Conservation (phyloP, 2,329 filamentous ascomycete species). For the Aureobasidium mangrovei region DNA sequence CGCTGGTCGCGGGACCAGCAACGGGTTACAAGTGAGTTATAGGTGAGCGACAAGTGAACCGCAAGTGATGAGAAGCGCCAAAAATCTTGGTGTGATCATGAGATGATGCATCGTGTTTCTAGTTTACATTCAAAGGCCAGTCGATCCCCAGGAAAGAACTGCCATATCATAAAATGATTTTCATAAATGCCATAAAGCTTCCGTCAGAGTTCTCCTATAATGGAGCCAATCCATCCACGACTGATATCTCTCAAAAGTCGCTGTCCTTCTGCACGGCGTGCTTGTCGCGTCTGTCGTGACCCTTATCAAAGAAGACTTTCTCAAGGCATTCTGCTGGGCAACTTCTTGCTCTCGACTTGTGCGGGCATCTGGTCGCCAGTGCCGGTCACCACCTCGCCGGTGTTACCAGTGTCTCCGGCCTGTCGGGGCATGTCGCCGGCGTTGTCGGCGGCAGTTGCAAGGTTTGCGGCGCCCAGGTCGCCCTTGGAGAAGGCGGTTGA, state of each 20-base stretch:
- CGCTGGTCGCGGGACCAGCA: too few relatives aligned
- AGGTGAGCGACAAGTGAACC: too few relatives aligned
- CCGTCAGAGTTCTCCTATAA: too few relatives aligned
- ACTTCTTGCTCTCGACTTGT: constrained; percentile 32
- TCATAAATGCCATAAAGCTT: too few relatives aligned
- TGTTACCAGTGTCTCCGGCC: constrained; percentile 25
- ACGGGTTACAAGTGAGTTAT: too few relatives aligned
- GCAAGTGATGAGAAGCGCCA: too few relatives aligned
- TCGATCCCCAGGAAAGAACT: too few relatives aligned
- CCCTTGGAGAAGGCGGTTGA: constrained; percentile 28
- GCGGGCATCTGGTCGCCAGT: constrained; percentile 28
- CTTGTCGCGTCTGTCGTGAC: constrained; percentile 31
- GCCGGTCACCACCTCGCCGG: constrained; percentile 29
- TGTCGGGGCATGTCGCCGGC: constrained; percentile 37
- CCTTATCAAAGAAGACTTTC: constrained; percentile 30
- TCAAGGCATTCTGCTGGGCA: constrained; percentile 22
- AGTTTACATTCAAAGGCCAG: too few relatives aligned
- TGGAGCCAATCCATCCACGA: too few relatives aligned
- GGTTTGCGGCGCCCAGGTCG: constrained; percentile 28
- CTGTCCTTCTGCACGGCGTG: constrained; percentile 31
- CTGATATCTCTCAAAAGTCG: constrained; percentile 28
- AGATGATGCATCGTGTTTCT: too few relatives aligned
- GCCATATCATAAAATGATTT: too few relatives aligned
- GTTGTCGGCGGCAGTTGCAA: constrained; percentile 41
- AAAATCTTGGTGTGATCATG: too few relatives aligned